Conservation (phyloP, 2,329 filamentous ascomycete genomes). For the Dactylella cylindrospora region DNA sequence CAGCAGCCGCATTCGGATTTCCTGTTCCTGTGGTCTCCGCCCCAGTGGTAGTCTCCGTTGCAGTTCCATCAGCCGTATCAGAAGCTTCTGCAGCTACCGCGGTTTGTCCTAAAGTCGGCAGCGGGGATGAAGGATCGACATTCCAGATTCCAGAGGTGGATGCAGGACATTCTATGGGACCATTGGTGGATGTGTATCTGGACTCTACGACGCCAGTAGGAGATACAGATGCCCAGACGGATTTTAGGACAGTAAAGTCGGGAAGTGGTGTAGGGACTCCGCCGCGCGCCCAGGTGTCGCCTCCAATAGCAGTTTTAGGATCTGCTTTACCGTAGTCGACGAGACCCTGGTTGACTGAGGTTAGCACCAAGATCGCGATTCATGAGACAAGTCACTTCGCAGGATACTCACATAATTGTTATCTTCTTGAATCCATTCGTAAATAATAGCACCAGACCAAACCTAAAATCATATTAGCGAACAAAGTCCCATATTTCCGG, state of each 20-base stretch:
- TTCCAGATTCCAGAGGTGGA: conserved; percentile 71
- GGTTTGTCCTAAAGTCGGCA: conserved; percentile 69
- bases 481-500: not conserved
- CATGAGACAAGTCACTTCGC: not conserved
- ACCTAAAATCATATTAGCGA: conserved; percentile 45
- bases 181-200: conserved; percentile 64
- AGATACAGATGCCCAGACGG: conserved; percentile 71
- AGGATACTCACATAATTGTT: conserved; percentile 66
- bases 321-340: conserved; percentile 70
- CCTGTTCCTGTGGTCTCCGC: conserved; percentile 7
- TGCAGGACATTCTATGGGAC: conserved; percentile 68
- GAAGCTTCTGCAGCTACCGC: conserved; percentile 16
- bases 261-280: conserved; percentile 63
- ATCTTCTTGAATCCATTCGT: conserved; percentile 84
- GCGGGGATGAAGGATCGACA: conserved; percentile 67
- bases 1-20: conserved; percentile 9
- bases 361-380: not conserved
- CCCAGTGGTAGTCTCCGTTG: conserved; percentile 39
- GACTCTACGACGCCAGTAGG: conserved; percentile 68
- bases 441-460: conserved; percentile 77
- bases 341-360: conserved; percentile 56
- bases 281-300: conserved; percentile 64
- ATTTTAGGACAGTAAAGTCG: conserved; percentile 76
- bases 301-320: conserved; percentile 58
- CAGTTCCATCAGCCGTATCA: conserved; percentile 6